Base-by-base conservation (phyloP, 1,284 basidiomycete species). In the Ceratobasidium sp. region DNA sequence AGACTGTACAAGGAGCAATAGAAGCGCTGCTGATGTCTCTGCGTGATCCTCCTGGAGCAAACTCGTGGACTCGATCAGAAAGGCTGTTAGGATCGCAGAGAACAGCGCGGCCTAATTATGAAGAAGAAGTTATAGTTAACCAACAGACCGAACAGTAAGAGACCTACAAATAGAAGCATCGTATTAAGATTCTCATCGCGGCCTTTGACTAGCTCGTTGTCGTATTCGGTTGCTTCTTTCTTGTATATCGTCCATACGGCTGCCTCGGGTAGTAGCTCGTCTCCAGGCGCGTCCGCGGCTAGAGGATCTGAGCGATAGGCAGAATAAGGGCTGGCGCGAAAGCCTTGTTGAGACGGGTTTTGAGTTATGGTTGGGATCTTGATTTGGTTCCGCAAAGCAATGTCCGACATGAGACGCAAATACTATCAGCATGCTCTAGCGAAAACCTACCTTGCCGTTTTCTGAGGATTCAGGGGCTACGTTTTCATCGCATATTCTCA, bases 101-200 rank as follows among this genome's bases (percentile, higher is more conserved):
- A 67, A 67, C 20, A 67, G 32, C 10, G 27, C 62, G 5, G 62
- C 50, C 62, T 67, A n/a, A n/a, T n/a, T n/a, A n/a, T n/a, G n/a
- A n/a, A n/a, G n/a, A n/a, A n/a, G n/a, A n/a, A n/a, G n/a, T n/a
- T n/a, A n/a, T n/a, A n/a, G n/a, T n/a, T n/a, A n/a, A n/a, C n/a
- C n/a, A n/a, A n/a, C n/a, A n/a, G n/a, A n/a, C n/a, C 40, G 12
- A 22, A 35, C 17, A 38, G 8, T 8, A 49, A 1, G 7, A 25
- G 2, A 65, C 60, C 17, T 32, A 65, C 60, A 47, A 65, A 65
- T 10, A 65, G 45, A 6, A 65, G 45, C 31, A 65, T 29, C 31
- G 29, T 65, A n/a, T 65, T 47, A 10, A 65, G 47, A 17, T 38
- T 47, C 8, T 20, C 45, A 25, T 65, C 32, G 3, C 40, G 22